A percentile compares a stretch with the other conserved stretches of the same genome.
Conservation (phyloP, 1,284 basidiomycete genomes). For the Polyporus tsugae region DNA sequence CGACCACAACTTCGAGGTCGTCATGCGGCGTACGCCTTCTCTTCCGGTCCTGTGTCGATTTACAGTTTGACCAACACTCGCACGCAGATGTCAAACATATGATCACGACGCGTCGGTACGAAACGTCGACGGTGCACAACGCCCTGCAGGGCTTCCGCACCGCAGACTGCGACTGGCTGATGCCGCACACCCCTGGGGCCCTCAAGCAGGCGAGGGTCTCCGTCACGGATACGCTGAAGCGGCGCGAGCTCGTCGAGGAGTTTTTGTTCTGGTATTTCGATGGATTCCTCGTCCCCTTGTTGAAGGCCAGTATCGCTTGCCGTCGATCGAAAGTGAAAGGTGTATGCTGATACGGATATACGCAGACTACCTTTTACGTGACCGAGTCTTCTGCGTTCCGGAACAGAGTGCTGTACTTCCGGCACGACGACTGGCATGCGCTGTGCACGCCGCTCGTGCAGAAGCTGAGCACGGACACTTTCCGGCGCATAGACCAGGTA, state of each 20-base stretch:
- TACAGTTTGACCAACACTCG: neutral
- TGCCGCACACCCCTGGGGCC: constrained; percentile 50
- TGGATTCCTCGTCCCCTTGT: constrained; percentile 80
- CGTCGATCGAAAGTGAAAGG: no score
- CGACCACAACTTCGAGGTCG: constrained; percentile 67
- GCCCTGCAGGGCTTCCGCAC: constrained; percentile 83
- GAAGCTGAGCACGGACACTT: constrained; percentile 72
- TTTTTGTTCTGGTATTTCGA: constrained; percentile 96
- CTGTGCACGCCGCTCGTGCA: constrained; percentile 85
- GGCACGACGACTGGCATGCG: constrained; percentile 93
- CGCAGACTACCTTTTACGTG: constrained; percentile 90
- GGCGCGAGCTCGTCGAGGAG: constrained; percentile 82
- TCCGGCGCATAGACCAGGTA: constrained; percentile 68
- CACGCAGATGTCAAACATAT: constrained; percentile 74
- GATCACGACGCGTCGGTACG: constrained; percentile 80
- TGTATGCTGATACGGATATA: neutral
- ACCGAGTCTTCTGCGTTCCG: constrained; percentile 92
- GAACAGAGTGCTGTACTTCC: constrained; percentile 92
- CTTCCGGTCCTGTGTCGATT: neutral
- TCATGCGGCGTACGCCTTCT: constrained; percentile 66
- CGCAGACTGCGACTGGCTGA: constrained; percentile 86
- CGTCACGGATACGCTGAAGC: constrained; percentile 75
- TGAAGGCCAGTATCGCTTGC: constrained; percentile 64
- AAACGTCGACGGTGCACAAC: constrained; percentile 83
- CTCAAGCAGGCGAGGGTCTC: constrained; percentile 57